Evolutionary conservation across 2,329 filamentous ascomycete genomes (phyloP).

Genomic region (Paecilomyces sp.): DNA sequence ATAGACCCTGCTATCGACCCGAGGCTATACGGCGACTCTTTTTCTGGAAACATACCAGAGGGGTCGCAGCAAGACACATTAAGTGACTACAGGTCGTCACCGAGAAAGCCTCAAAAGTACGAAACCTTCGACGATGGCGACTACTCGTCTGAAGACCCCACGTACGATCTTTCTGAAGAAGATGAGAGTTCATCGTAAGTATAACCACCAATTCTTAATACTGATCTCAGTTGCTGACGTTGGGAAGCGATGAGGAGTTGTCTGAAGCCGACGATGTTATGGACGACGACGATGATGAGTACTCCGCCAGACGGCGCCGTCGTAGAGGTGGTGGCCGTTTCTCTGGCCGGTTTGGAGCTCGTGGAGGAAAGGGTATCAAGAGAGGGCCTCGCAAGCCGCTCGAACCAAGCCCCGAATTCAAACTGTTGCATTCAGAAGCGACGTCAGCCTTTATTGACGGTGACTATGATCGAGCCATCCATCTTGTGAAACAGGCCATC

Average conservation of each 20-base stretch:
- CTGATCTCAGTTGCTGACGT: slow-evolving; percentile 5
- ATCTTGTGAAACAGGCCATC: slow-evolving; percentile 42
- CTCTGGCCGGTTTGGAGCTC: slow-evolving; percentile 29
- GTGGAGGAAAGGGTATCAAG: slow-evolving; percentile 39
- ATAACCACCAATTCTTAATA: neutral
- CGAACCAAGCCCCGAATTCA: slow-evolving; percentile 43
- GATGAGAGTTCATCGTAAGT: slow-evolving; percentile 21
- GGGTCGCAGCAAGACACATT: slow-evolving; percentile 4
- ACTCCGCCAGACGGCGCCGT: slow-evolving; percentile 18
- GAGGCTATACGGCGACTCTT: slow-evolving; percentile 21
- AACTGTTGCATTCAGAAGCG: slow-evolving; percentile 39
- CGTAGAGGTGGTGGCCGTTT: slow-evolving; percentile 25
- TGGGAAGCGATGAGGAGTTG: slow-evolving; percentile 16
- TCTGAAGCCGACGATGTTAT: slow-evolving; percentile 11
- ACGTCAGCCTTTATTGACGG: slow-evolving; percentile 43
- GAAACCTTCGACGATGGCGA: slow-evolving; percentile 6
- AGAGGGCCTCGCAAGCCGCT: slow-evolving; percentile 39
- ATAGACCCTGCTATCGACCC: slow-evolving; percentile 24
- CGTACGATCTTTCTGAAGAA: slow-evolving; percentile 14
- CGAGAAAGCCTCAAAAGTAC: neutral
- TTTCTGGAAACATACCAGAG: slow-evolving; percentile 9
- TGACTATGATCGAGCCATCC: slow-evolving; percentile 38
- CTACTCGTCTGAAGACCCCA: slow-evolving; percentile 16
- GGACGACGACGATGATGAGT: slow-evolving; percentile 16
- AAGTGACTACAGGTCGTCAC: slow-evolving; percentile 5